Percentiles rank a stretch among this genome's conserved stretches.
These are phyloP conservation scores for Castanea sativa DNA, from an alignment of 306 rosid genomes.

Conservation along the genomic window DNA sequence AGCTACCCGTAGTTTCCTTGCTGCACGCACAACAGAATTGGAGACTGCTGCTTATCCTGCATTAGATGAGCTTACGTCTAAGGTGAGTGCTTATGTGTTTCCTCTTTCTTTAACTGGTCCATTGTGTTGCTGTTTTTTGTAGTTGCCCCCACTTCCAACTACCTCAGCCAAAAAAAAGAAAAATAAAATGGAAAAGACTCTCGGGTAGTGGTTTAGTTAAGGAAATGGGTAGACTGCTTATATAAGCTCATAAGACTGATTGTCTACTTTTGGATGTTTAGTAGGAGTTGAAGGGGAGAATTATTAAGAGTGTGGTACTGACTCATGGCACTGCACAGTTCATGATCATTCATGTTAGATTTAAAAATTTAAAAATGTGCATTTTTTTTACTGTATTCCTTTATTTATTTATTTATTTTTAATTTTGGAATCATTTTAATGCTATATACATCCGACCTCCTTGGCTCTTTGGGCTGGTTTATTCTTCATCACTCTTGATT, in stretches of 20 bases:
- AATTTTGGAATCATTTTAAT: background rate
- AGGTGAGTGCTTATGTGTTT: constrained; percentile 44
- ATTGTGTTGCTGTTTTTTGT: background rate
- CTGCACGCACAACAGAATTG: constrained; percentile 87
- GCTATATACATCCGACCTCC: background rate
- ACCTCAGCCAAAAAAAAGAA: background rate
- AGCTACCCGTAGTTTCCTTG: constrained; percentile 93
- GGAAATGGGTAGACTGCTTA: too few relatives aligned
- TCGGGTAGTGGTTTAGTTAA: too few relatives aligned
- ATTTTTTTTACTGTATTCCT: background rate
- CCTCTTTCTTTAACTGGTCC: background rate
- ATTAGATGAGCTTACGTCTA: constrained; percentile 87
- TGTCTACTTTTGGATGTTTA: background rate
- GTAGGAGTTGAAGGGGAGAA: background rate
- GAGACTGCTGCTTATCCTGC: constrained; percentile 98
- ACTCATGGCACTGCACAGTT: background rate
- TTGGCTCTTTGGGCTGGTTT: background rate
- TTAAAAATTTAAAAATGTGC: background rate
- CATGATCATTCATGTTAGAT: background rate
- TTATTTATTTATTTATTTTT: background rate
- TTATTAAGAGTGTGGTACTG: background rate
- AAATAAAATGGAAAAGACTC: too few relatives aligned
- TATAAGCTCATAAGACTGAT: background rate
- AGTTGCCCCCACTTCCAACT: background rate
- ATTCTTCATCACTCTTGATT: background rate